Conservation (phyloP, 257 asterid species). For the Mitragyna speciosa region DNA sequence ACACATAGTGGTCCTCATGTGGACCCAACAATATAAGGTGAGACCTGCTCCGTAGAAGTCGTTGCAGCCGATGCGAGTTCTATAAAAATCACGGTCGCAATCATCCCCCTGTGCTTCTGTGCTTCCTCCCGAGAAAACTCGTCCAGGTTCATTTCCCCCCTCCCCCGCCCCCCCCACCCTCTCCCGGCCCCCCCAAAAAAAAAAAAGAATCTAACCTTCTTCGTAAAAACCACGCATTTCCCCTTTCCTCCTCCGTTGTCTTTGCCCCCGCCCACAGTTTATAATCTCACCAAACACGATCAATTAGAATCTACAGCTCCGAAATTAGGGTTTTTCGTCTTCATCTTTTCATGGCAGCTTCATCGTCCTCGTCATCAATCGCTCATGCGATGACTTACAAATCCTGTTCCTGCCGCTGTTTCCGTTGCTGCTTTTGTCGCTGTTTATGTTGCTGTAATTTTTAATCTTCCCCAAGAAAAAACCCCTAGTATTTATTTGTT, state of each 20-base stretch:
- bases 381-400: not conserved
- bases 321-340: not conserved
- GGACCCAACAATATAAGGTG: not conserved
- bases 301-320: not conserved
- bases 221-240: conserved; percentile 41
- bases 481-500: conserved; percentile 16
- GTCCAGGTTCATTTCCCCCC: conserved; percentile 52
- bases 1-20: not conserved
- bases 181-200: too few relatives aligned
- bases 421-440: conserved; percentile 23
- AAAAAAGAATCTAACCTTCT: conserved; percentile 29
- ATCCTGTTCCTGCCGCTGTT: conserved; percentile 22
- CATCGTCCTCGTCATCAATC: conserved; percentile 11
- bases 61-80: not conserved
- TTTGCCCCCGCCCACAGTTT: too few relatives aligned
- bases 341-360: conserved; percentile 32
- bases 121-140: conserved; percentile 4
- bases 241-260: not conserved
- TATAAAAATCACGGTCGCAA: conserved; percentile 1
- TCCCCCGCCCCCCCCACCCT: too few relatives aligned
- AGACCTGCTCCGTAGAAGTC: not conserved
- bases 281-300: not conserved
- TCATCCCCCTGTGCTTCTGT: not conserved
- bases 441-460: conserved; percentile 23
- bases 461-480: not conserved